Conservation (phyloP, 768 basidiomycete genomes). For the Lactarius evosmus region DNA sequence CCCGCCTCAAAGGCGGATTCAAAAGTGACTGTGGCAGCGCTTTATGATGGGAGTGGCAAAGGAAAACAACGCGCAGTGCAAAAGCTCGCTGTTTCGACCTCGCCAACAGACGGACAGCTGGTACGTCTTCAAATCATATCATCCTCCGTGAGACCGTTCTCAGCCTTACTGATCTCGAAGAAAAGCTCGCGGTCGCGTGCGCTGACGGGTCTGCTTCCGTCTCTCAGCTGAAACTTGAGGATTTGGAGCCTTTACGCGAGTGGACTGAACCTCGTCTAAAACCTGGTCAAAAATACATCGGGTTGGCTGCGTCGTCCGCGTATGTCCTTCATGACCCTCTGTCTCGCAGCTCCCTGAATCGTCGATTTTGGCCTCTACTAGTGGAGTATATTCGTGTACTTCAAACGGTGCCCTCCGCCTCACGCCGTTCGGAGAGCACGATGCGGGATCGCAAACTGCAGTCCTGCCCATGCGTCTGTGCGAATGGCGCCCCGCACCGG, state of each 20-base stretch:
- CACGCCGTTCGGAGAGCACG: conserved; percentile 35
- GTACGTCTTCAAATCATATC: conserved; percentile 3
- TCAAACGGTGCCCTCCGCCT: conserved; percentile 69
- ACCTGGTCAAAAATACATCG: conserved; percentile 54
- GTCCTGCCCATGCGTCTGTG: conserved; percentile 66
- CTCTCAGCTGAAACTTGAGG: conserved; percentile 42
- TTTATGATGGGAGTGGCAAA: conserved; percentile 36
- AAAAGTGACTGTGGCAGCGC: conserved; percentile 37
- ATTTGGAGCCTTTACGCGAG: conserved; percentile 39
- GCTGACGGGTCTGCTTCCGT: conserved; percentile 54
- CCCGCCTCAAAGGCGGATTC: conserved; percentile 33
- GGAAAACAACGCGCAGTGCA: conserved; percentile 41
- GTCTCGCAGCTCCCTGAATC: neutral
- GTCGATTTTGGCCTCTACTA: conserved; percentile 14
- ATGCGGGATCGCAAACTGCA: conserved; percentile 35
- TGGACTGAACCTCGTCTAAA: conserved; percentile 69
- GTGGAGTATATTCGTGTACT: conserved; percentile 65
- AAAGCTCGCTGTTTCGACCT: conserved; percentile 35
- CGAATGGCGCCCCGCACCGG: conserved; percentile 59
- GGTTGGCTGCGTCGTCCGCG: conserved; percentile 52
- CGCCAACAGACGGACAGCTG: conserved; percentile 10
- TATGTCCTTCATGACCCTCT: conserved; percentile 34
- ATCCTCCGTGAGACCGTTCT: neutral
- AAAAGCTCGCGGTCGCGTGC: conserved; percentile 64
- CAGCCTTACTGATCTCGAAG: conserved; percentile 38